Evolutionary conservation across 208 protist genomes (phyloP), one percentile per base, ranked within the genome.

Genomic region (Trypanosoma mega): DNA sequence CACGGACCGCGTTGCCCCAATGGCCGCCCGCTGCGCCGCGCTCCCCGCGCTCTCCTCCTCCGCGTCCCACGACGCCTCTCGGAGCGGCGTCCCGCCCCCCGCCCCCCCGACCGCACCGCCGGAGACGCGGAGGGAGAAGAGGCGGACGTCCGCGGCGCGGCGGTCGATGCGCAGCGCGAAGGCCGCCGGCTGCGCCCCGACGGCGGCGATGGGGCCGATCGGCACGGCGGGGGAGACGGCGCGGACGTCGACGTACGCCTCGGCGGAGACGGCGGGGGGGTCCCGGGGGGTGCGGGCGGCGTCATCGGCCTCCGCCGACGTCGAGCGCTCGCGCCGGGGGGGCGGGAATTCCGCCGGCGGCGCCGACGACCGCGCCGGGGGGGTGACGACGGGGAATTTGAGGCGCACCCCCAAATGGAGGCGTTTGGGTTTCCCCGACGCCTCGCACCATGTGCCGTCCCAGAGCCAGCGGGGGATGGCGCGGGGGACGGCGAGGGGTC

Each of bases 391-490:
- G 9, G 67, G 67, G 48, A 63, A 70, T 51, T 78, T 80, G 16
- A 80, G 50, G 45, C 72, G 63, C 26, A 79, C 70, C 14, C 65
- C 70, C 12, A 64, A 47, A 7, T 69, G 70, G 12, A 61, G 62
- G 7, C 53, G 66, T 29, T 57, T 46, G 12, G 56, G 52, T 20
- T 53, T 49, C 9, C 64, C 67, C 37, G 39, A 55, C 0, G 57
- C 29, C 24, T 72, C 74, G 16, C 21, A 54, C 51, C 61, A 68
- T 20, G 47, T 58, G 20, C 76, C 78, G 3, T 74, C 77, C 71
- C 80, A 86, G 12, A 94, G 59, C 79, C 80, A 94, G 20, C 49
- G 9, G 2, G 87, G 87, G 41, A 90, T 47, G 9, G 45, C 49
- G n/a, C 33, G 60, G 12, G 87, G 82, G 12, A 94, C 68, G 4